Conservation (phyloP, 768 basidiomycete genomes). For the Termitomyces sp. region DNA sequence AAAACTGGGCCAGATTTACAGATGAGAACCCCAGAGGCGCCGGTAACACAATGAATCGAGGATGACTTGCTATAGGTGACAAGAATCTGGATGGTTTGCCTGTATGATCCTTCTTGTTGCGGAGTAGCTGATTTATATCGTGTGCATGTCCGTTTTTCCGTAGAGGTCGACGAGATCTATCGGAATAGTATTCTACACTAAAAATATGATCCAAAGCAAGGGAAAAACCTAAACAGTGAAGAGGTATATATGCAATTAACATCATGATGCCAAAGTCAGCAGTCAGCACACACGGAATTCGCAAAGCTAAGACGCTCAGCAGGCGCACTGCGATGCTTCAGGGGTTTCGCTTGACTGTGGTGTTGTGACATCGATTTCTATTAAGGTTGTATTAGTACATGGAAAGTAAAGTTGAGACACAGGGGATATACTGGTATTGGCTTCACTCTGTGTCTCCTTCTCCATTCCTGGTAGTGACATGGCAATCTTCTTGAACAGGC, state of each 20-base stretch:
- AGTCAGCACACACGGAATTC: conserved; percentile 7
- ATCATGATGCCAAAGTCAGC: conserved; percentile 15
- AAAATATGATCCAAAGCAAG: conserved; percentile 14
- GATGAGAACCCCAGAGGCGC: conserved; percentile 85
- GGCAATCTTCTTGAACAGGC: conserved; percentile 98
- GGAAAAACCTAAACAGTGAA: conserved; percentile 5
- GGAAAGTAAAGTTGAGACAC: background rate
- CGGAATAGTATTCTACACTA: conserved; percentile 18
- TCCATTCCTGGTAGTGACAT: conserved; percentile 97
- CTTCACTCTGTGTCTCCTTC: conserved; percentile 62
- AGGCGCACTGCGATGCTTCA: conserved; percentile 84
- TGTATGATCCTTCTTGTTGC: background rate
- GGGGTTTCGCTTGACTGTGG: conserved; percentile 66
- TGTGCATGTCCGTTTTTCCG: background rate
- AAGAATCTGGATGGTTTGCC: background rate
- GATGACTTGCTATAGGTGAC: conserved; percentile 36
- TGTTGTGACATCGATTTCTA: conserved; percentile 92
- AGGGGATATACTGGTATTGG: conserved; percentile 46
- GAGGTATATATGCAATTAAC: conserved; percentile 18
- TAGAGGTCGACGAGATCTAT: background rate
- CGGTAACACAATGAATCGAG: conserved; percentile 97
- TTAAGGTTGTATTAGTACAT: conserved; percentile 5
- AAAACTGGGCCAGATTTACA: conserved; percentile 87
- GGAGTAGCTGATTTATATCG: background rate
- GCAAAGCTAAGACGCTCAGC: conserved; percentile 46